Evolutionary conservation across 331 rosid species (phyloP), one percentile per base, ranked within the genome.

Genomic region (Malus hybrid): DNA sequence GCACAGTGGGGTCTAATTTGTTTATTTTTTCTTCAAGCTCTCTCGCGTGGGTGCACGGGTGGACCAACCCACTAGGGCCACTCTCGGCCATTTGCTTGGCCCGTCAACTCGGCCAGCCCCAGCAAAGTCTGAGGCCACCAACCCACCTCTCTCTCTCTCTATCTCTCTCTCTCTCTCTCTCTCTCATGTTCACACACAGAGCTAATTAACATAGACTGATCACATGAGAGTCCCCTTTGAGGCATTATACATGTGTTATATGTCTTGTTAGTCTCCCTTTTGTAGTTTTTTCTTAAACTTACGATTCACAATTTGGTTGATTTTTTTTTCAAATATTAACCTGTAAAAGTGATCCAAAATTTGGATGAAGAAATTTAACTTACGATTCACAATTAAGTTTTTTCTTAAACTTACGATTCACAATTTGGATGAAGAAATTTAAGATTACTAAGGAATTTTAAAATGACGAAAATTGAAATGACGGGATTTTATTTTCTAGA

Each of bases 41-140:
- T 58, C 26, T 15, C 58, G 36, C 53, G 84, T 70, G 73, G 78
- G 79, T 61, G 88, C 85, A 57, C 46, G 68, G 68, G 77, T 73
- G 77, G 77, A 79, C 88, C 81, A 50, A 63, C 80, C 83, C 70
- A 63, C 58, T 82, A 56, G 74, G 66, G 77, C 68, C 81, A 80
- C 75, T 80, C 81, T 29, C 46, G 50, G 15, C 71, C 53, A 57
- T 72, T 36, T 12, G 56, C 67, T 36, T 57, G 75, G 55, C 77
- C 79, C 62, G 68, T 84, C 86, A 80, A 80, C 71, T 86, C 89
- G 78, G 76, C 52, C 53, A 55, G 26, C 19, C 13, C 22, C 8
- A 18, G 29, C 24, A 32, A 70, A 70, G 46, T 29, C 22, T 62
- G 39, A 52, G 29, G 52, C 71, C 80, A 36, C 72, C 71, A 64